Percentiles rank a stretch among this genome's conserved stretches.
Conservation (phyloP, 106 monocot genomes). For the Gastrodia elata region DNA sequence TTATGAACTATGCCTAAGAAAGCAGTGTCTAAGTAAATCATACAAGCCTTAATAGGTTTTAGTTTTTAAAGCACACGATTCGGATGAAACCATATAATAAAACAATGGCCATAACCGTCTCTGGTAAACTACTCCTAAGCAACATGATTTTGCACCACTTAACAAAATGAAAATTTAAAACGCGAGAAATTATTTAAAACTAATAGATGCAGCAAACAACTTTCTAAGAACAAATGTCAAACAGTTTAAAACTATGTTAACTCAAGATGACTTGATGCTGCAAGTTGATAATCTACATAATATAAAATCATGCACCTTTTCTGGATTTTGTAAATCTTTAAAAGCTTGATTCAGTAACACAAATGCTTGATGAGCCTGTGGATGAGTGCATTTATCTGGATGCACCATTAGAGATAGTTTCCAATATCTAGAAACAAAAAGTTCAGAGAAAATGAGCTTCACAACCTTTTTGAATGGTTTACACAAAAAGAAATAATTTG, state of each 20-base stretch:
- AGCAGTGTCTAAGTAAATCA: too few relatives aligned
- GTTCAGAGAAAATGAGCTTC: conserved; percentile 6
- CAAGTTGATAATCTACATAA: background rate
- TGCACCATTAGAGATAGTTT: conserved; percentile 96
- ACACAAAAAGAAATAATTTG: background rate
- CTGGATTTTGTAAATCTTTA: conserved; percentile 88
- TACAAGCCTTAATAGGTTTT: background rate
- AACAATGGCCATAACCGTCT: background rate
- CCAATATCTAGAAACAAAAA: conserved; percentile 66
- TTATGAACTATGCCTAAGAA: too few relatives aligned
- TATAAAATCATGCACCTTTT: conserved; percentile 41
- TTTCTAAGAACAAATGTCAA: too few relatives aligned
- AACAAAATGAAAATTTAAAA: too few relatives aligned
- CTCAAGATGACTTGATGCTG: too few relatives aligned
- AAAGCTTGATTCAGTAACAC: conserved; percentile 84
- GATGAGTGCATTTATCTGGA: conserved; percentile 98
- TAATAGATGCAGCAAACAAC: too few relatives aligned
- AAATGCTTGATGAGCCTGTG: conserved; percentile 91
- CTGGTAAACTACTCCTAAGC: background rate
- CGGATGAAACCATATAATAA: background rate
- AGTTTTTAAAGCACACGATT: background rate
- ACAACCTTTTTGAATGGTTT: background rate
- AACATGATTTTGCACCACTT: too few relatives aligned
- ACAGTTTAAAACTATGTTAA: too few relatives aligned
- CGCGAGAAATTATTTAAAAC: too few relatives aligned